Evolutionary conservation across 768 basidiomycete species (phyloP).

Genomic region (Psilocybe sp.): DNA sequence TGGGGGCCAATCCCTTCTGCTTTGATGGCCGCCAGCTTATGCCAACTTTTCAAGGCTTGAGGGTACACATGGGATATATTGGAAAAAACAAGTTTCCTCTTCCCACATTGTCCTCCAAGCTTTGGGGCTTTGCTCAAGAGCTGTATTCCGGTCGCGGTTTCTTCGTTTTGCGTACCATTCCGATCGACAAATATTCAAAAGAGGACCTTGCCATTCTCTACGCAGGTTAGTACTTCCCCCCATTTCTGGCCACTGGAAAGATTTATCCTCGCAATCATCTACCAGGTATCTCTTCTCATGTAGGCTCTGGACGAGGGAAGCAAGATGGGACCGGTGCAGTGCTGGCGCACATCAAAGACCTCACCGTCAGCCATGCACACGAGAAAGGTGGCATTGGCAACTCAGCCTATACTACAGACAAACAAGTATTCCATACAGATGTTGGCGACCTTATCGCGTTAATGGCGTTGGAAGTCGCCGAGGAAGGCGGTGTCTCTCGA

Average conservation of each 20-base stretch:
- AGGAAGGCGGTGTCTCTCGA: conserved; percentile 42
- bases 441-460: conserved; percentile 44
- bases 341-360: conserved; percentile 46
- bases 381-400: conserved; percentile 40
- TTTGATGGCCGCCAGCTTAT: neutral
- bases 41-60: conserved; percentile 7
- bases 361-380: conserved; percentile 38
- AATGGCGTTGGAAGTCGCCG: conserved; percentile 38
- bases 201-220: conserved; percentile 40
- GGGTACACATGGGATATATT: conserved; percentile 29
- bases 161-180: conserved; percentile 46
- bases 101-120: conserved; percentile 32
- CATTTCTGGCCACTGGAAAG: neutral
- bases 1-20: neutral
- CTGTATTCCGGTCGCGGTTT: conserved; percentile 45
- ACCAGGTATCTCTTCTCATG: conserved; percentile 42
- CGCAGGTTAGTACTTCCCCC: conserved; percentile 31
- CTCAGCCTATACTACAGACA: conserved; percentile 46
- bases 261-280: neutral
- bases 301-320: conserved; percentile 40
- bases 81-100: conserved; percentile 40
- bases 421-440: conserved; percentile 49
- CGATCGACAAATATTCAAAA: conserved; percentile 38
- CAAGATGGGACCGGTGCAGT: conserved; percentile 43
- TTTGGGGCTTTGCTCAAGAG: conserved; percentile 35